Evolutionary conservation across 805 yeast genomes (phyloP).

Genomic region (Lipomyces yamanashiensis): DNA sequence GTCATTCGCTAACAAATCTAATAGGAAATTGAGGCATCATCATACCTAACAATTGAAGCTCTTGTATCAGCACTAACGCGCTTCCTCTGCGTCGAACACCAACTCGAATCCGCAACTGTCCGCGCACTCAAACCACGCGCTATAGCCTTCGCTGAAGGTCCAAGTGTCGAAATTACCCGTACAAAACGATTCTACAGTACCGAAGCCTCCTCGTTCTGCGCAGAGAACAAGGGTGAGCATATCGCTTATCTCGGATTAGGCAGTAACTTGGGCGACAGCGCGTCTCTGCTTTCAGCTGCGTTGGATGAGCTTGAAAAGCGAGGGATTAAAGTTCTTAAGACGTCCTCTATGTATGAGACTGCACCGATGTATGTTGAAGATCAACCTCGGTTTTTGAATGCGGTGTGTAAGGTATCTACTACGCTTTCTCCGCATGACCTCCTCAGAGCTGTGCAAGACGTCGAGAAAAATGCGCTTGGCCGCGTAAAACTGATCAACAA

Average conservation of each 20-base stretch:
- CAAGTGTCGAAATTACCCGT: slow-evolving; percentile 78
- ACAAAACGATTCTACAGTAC: slow-evolving; percentile 40
- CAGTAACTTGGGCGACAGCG: slow-evolving; percentile 76
- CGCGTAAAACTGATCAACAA: slow-evolving; percentile 81
- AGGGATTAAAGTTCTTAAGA: slow-evolving; percentile 55
- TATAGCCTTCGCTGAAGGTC: slow-evolving; percentile 81
- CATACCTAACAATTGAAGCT: slow-evolving; percentile 93
- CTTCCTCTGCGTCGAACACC: slow-evolving; percentile 52
- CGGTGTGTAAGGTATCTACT: slow-evolving; percentile 73
- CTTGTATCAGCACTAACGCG: slow-evolving; percentile 75
- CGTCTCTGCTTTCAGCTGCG: slow-evolving; percentile 64
- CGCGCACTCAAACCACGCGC: slow-evolving; percentile 87
- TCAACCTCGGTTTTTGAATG: slow-evolving; percentile 83
- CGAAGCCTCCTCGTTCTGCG: slow-evolving; percentile 7
- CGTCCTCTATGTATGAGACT: slow-evolving; percentile 83
- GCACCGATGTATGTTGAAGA: slow-evolving; percentile 89
- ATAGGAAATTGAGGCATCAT: slow-evolving; percentile 66
- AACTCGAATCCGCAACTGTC: slow-evolving; percentile 55
- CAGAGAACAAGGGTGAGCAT: slow-evolving; percentile 9
- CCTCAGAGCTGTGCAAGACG: slow-evolving; percentile 63
- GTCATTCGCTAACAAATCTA: background rate
- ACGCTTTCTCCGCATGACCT: slow-evolving; percentile 65
- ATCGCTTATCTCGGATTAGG: slow-evolving; percentile 84
- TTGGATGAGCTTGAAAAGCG: slow-evolving; percentile 52
- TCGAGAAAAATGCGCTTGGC: slow-evolving; percentile 73